phyloP scores from a whole-genome alignment of 169 alveolate genomes.

The Plasmodium falciparum region DNA sequence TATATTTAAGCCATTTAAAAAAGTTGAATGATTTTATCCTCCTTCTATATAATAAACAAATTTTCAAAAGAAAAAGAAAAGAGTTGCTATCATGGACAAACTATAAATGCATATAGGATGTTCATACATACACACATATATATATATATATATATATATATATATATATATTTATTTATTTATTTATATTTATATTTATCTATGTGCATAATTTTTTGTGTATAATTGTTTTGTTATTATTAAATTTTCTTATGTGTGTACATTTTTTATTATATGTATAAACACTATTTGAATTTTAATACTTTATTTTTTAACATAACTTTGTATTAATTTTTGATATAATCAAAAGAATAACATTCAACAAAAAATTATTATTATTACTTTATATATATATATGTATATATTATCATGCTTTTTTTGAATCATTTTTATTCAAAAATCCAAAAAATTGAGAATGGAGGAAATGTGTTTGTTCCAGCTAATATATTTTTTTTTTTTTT shows the following conservation, averaged over 20 bases:
- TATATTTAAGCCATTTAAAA: constrained; percentile 45
- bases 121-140: neutral
- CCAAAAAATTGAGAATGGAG: neutral
- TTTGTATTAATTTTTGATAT: too few relatives aligned
- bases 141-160: neutral
- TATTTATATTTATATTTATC: neutral
- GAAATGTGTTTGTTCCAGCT: neutral
- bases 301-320: too few relatives aligned
- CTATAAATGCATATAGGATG: constrained; percentile 26
- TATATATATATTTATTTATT: too few relatives aligned
- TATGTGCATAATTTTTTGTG: neutral
- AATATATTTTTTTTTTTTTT: neutral
- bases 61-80: constrained; percentile 69
- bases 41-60: constrained; percentile 41
- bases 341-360: too few relatives aligned
- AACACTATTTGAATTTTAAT: too few relatives aligned
- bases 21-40: constrained; percentile 38
- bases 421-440: too few relatives aligned
- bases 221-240: neutral
- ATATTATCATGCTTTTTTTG: too few relatives aligned
- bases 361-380: too few relatives aligned
- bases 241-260: too few relatives aligned
- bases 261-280: too few relatives aligned
- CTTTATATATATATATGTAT: too few relatives aligned
- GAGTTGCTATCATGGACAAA: constrained; percentile 73